phyloP scores from a whole-genome alignment of 805 yeast species.

The Nakazawaea ishiwadae region DNA sequence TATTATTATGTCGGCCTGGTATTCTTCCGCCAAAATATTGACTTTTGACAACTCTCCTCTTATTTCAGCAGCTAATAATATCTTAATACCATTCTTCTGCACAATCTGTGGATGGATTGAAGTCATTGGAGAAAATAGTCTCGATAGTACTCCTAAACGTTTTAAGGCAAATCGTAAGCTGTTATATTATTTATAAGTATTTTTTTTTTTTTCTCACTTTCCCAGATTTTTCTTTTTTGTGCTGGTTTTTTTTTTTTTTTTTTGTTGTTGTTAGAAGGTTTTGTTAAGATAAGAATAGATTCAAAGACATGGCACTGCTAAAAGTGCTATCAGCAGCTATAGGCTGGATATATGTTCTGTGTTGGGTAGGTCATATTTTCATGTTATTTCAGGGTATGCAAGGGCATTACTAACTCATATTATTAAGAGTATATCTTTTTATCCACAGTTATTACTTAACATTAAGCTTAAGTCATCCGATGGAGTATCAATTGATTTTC shows the following conservation, averaged over 20 bases:
- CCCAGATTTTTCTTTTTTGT: too few relatives aligned
- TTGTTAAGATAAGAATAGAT: too few relatives aligned
- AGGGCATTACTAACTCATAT: not conserved
- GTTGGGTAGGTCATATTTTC: slow-evolving; percentile 27
- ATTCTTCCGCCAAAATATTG: slow-evolving; percentile 42
- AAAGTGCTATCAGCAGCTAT: slow-evolving; percentile 13
- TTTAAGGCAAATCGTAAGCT: too few relatives aligned
- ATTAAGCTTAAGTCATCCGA: slow-evolving; percentile 35
- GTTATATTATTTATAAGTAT: too few relatives aligned
- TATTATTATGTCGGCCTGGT: slow-evolving; percentile 47
- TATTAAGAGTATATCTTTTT: slow-evolving; percentile 40
- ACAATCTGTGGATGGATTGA: slow-evolving; percentile 16
- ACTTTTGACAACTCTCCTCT: slow-evolving; percentile 48
- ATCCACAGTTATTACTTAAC: slow-evolving; percentile 42
- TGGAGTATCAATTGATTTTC: slow-evolving; percentile 46
- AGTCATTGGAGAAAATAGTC: not conserved
- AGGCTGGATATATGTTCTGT: slow-evolving; percentile 33
- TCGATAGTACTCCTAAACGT: not conserved
- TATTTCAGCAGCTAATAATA: slow-evolving; percentile 50
- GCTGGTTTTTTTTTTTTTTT: too few relatives aligned
- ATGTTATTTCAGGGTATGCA: not conserved
- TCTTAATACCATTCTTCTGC: slow-evolving; percentile 27
- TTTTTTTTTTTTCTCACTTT: too few relatives aligned
- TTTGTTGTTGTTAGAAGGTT: too few relatives aligned
- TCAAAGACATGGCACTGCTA: not conserved